Evolutionary conservation across 331 rosid species (phyloP).

Genomic region (Prunus yedoensis): DNA sequence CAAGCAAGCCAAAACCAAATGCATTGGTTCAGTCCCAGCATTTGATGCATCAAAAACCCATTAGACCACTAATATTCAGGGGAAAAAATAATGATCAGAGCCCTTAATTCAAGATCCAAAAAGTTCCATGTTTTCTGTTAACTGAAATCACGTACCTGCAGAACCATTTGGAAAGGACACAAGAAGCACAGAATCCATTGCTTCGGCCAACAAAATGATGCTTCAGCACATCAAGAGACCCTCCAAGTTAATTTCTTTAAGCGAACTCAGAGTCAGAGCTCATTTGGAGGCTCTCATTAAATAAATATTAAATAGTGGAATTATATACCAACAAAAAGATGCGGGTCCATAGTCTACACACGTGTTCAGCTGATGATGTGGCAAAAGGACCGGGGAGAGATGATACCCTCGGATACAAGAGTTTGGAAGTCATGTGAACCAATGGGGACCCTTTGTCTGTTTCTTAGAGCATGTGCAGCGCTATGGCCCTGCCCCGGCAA

Average conservation of each 20-base stretch:
- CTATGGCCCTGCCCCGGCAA: too few species aligned
- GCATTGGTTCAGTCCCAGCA: conserved; percentile 1
- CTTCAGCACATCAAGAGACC: not conserved
- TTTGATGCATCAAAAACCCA: conserved; percentile 9
- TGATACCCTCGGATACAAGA: too few species aligned
- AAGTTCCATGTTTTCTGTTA: not conserved
- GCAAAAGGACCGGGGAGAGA: not conserved
- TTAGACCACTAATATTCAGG: not conserved
- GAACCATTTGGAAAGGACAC: conserved; percentile 42
- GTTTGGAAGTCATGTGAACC: too few species aligned
- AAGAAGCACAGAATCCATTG: conserved; percentile 52
- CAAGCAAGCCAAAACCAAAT: not conserved
- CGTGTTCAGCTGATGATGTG: not conserved
- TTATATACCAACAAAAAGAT: too few species aligned
- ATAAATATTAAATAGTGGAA: too few species aligned
- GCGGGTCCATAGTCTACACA: not conserved
- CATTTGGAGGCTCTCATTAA: too few species aligned
- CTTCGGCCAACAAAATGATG: not conserved
- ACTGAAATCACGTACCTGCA: conserved; percentile 34
- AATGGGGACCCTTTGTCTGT: too few species aligned
- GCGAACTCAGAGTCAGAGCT: not conserved
- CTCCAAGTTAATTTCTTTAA: not conserved
- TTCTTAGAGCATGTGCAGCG: too few species aligned
- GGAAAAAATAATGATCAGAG: not conserved
- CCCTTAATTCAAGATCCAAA: not conserved